Conservation (phyloP, 768 basidiomycete genomes). For the Dentipellis sp. region DNA sequence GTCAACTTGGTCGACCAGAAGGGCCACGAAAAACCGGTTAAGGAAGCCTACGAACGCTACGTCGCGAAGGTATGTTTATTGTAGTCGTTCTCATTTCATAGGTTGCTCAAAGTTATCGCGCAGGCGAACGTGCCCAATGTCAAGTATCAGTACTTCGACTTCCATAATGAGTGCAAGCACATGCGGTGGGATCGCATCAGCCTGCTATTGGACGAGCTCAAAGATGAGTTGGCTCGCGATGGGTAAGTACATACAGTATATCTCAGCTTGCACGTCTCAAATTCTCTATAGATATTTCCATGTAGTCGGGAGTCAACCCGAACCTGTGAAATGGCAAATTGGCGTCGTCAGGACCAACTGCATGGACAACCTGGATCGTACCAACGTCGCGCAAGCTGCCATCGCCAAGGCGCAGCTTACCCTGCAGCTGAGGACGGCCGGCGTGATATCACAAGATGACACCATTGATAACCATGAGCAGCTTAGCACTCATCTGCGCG, state of each 20-base stretch:
- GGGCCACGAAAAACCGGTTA: conserved; percentile 87
- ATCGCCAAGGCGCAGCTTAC: conserved; percentile 81
- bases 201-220: conserved; percentile 66
- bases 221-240: conserved; percentile 57
- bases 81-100: not conserved
- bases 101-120: not conserved
- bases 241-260: conserved; percentile 37
- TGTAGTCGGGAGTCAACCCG: conserved; percentile 36
- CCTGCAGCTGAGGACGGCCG: conserved; percentile 63
- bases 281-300: conserved; percentile 64
- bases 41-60: conserved; percentile 87
- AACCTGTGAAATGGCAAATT: conserved; percentile 50
- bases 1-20: conserved; percentile 93
- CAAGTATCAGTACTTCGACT: conserved; percentile 93
- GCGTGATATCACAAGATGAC: conserved; percentile 45
- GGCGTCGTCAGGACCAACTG: conserved; percentile 91
- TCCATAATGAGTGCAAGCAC: conserved; percentile 89
- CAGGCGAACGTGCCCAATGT: conserved; percentile 60
- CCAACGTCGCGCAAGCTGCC: conserved; percentile 92
- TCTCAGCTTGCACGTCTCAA: not conserved
- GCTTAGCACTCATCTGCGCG: conserved; percentile 77
- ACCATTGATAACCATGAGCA: conserved; percentile 74
- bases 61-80: conserved; percentile 41
- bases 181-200: conserved; percentile 94
- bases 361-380: conserved; percentile 95